Evolutionary conservation across 108 stramenopile genomes (phyloP).

Genomic region (Nannochloropsis salina): DNA sequence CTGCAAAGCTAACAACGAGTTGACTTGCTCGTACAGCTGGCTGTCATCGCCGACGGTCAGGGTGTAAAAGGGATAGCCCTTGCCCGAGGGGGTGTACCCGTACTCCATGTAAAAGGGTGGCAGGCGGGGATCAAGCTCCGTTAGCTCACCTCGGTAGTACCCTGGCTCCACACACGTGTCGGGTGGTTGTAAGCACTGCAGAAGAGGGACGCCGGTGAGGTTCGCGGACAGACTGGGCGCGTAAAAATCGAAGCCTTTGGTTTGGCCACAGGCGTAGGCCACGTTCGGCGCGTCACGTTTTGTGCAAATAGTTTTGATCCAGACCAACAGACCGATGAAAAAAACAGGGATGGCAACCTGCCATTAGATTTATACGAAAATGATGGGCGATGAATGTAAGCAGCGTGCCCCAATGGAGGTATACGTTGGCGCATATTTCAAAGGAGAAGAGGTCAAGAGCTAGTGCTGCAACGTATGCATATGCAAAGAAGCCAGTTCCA

Average conservation of each 20-base stretch:
- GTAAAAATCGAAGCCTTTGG: constrained; percentile 31
- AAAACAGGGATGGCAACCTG: constrained; percentile 40
- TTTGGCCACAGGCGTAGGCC: constrained; percentile 38
- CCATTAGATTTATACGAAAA: too few relatives aligned
- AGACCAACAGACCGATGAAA: constrained; percentile 46
- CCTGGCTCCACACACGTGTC: constrained; percentile 17
- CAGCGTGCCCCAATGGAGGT: neutral
- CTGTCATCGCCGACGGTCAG: constrained; percentile 51
- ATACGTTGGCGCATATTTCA: neutral
- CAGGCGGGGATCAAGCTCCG: constrained; percentile 13
- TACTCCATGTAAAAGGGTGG: constrained; percentile 29
- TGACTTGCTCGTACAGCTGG: constrained; percentile 34
- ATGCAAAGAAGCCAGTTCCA: neutral
- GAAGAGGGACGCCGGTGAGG: neutral
- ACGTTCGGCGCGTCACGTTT: constrained; percentile 35
- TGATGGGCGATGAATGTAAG: too few relatives aligned
- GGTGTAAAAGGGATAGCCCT: constrained; percentile 45
- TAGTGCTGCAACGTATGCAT: neutral
- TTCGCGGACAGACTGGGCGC: constrained; percentile 18
- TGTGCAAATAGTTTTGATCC: constrained; percentile 41
- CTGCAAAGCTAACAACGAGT: neutral
- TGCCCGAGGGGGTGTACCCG: constrained; percentile 34
- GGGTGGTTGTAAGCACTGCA: constrained; percentile 32
- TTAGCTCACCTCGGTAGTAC: constrained; percentile 24
- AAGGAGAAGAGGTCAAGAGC: neutral